A percentile compares a stretch with the other conserved stretches of the same genome.
phyloP scores from a whole-genome alignment of 1,284 basidiomycete species.

The Schizopora paradoxa region DNA sequence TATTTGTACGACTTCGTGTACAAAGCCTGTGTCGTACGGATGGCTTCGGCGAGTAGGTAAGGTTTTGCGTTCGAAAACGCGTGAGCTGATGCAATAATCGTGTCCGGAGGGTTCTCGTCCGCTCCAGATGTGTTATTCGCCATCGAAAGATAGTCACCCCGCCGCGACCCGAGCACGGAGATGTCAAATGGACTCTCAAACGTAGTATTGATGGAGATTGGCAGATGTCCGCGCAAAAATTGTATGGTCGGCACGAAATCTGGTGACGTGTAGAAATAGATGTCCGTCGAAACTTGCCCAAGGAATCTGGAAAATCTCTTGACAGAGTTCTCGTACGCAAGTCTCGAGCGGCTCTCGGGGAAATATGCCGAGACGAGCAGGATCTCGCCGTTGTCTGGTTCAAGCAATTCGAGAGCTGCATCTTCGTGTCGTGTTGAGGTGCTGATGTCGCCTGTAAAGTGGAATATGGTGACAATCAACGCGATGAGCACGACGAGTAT shows the following conservation, averaged over 20 bases:
- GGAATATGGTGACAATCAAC: too few relatives aligned
- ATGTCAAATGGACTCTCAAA: conserved; percentile 42
- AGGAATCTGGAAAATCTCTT: conserved; percentile 40
- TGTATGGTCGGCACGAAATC: conserved; percentile 33
- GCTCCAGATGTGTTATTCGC: conserved; percentile 39
- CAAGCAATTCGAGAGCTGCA: too few relatives aligned
- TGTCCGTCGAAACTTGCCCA: conserved; percentile 36
- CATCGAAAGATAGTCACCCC: conserved; percentile 36
- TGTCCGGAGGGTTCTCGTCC: conserved; percentile 36
- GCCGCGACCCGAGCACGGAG: conserved; percentile 35
- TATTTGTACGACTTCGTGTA: conserved; percentile 37
- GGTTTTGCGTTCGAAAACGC: conserved; percentile 50
- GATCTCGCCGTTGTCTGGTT: too few relatives aligned
- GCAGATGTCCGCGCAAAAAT: conserved; percentile 27
- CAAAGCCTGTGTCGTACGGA: too few relatives aligned
- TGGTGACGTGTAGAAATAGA: conserved; percentile 48
- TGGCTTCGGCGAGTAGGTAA: conserved; percentile 40
- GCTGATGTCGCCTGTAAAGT: too few relatives aligned
- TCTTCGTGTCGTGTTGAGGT: too few relatives aligned
- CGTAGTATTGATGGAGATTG: conserved; percentile 41
- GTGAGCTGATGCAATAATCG: too few relatives aligned
- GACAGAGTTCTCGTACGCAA: too few relatives aligned
- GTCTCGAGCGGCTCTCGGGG: conserved; percentile 44
- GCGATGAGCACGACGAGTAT: too few relatives aligned
- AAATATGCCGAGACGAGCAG: conserved; percentile 51